phyloP scores from a whole-genome alignment of 2,329 filamentous ascomycete genomes.

The Keithomyces neogunnii region DNA sequence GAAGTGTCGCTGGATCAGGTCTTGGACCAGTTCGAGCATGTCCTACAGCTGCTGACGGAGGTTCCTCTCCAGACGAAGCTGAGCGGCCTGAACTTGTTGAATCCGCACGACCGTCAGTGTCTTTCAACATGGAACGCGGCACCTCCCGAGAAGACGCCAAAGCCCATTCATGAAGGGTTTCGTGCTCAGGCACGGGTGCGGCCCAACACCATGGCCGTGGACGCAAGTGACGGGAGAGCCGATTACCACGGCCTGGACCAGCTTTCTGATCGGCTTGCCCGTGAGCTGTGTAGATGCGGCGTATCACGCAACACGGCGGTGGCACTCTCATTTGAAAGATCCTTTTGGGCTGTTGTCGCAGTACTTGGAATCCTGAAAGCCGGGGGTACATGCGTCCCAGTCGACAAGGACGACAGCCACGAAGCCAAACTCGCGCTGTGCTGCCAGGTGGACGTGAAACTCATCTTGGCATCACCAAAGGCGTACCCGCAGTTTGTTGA shows the following conservation, averaged over 20 bases:
- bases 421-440: background rate
- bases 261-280: background rate
- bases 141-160: background rate
- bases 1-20: background rate
- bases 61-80: background rate
- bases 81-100: background rate
- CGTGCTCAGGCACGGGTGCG: background rate
- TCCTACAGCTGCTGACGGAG: background rate
- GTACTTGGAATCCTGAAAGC: constrained; percentile 5
- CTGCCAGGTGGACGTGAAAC: background rate
- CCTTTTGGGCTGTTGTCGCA: constrained; percentile 1
- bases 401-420: background rate
- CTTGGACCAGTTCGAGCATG: constrained; percentile 5
- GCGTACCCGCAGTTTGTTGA: background rate
- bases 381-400: constrained; percentile 1
- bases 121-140: background rate
- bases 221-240: background rate
- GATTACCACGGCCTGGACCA: constrained; percentile 1
- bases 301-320: background rate
- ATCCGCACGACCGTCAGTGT: background rate
- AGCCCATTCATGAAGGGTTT: background rate
- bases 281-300: background rate
- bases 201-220: background rate
- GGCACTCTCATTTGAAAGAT: background rate
- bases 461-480: background rate